These are phyloP conservation scores for Colletotrichum sp. DNA, from an alignment of 2,329 filamentous ascomycete species.

Conservation along the genomic window DNA sequence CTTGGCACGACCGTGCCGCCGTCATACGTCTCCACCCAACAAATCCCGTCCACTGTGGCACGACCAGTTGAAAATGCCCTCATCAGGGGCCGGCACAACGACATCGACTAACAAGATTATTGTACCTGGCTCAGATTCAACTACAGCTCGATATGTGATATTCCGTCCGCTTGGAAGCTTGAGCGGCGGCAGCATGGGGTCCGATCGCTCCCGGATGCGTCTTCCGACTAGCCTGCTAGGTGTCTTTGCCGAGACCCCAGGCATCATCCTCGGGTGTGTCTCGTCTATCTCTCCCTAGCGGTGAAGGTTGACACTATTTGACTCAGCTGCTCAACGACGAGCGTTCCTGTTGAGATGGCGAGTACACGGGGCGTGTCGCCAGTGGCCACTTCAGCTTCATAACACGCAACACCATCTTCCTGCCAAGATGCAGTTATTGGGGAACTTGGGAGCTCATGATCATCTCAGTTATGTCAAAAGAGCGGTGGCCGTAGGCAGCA, in stretches of 20 bases:
- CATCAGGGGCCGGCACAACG: not conserved
- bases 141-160: not conserved
- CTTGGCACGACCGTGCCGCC: conserved; percentile 1
- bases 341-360: conserved; percentile 17
- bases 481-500: conserved; percentile 17
- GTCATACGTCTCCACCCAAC: not conserved
- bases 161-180: not conserved
- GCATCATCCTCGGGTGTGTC: not conserved
- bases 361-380: conserved; percentile 10
- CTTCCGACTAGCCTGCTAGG: conserved; percentile 10
- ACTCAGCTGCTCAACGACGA: conserved; percentile 12
- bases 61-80: not conserved
- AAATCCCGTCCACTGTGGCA: not conserved
- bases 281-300: conserved; percentile 15
- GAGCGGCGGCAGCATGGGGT: not conserved
- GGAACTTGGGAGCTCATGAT: conserved; percentile 17
- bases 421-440: conserved; percentile 8
- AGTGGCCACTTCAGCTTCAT: not conserved
- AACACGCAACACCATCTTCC: not conserved
- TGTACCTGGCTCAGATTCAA: not conserved
- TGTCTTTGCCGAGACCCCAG: conserved; percentile 17
- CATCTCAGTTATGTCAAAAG: conserved; percentile 13
- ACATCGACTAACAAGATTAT: not conserved
- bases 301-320: conserved; percentile 9
- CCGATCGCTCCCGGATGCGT: conserved; percentile 9